Evolutionary conservation across 1,284 basidiomycete species (phyloP).

Genomic region (Ustilago curta): DNA sequence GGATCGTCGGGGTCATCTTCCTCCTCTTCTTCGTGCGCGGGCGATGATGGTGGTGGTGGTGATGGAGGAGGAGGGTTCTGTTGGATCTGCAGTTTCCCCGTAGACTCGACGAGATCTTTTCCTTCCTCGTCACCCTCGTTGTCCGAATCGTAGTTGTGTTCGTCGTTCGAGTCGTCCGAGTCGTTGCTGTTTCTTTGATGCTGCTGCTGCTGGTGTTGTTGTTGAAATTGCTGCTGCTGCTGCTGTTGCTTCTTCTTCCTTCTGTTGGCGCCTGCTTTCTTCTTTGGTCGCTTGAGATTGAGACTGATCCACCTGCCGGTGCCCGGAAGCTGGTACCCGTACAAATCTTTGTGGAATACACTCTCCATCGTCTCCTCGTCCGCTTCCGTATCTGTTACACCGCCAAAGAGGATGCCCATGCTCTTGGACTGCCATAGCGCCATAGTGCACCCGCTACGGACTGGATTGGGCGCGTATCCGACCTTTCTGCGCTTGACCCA

Average conservation of each 20-base stretch:
- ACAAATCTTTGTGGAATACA: slow-evolving; percentile 65
- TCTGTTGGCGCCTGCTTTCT: slow-evolving; percentile 71
- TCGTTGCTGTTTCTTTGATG: slow-evolving; percentile 31
- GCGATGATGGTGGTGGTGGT: slow-evolving; percentile 8
- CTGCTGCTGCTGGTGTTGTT: slow-evolving; percentile 34
- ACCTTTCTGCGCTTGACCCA: slow-evolving; percentile 88
- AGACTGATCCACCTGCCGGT: slow-evolving; percentile 85
- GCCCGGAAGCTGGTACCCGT: slow-evolving; percentile 80
- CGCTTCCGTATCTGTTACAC: slow-evolving; percentile 88
- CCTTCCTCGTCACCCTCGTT: slow-evolving; percentile 40
- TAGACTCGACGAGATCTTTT: slow-evolving; percentile 31
- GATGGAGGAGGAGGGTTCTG: slow-evolving; percentile 25
- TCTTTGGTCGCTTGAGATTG: slow-evolving; percentile 75
- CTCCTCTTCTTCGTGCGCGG: slow-evolving; percentile 65
- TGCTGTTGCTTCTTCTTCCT: slow-evolving; percentile 73
- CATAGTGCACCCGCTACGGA: slow-evolving; percentile 83
- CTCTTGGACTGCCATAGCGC: slow-evolving; percentile 76
- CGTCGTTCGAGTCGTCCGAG: slow-evolving; percentile 47
- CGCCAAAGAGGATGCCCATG: slow-evolving; percentile 87
- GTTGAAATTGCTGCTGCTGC: slow-evolving; percentile 42
- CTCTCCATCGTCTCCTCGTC: slow-evolving; percentile 84
- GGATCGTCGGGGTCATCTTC: slow-evolving; percentile 78
- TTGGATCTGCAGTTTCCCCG: slow-evolving; percentile 27
- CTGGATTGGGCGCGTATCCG: slow-evolving; percentile 73
- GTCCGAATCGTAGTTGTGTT: slow-evolving; percentile 36